phyloP scores from a whole-genome alignment of 1,284 basidiomycete genomes.

The Phaffia rhodozyma region DNA sequence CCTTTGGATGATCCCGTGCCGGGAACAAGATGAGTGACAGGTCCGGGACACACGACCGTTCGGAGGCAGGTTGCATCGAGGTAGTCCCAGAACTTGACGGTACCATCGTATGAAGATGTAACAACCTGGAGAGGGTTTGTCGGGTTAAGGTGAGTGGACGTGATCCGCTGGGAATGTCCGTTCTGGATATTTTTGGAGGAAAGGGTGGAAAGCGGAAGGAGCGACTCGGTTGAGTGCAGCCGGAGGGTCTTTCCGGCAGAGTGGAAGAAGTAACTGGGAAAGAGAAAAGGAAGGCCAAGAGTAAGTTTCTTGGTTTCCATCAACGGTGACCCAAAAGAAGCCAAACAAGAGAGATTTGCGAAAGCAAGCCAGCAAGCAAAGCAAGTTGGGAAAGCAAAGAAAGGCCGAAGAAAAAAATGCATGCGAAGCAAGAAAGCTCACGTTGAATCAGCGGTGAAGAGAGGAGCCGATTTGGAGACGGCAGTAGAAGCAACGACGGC shows the following conservation, averaged over 20 bases:
- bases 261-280: conserved; percentile 70
- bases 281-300: conserved; percentile 12
- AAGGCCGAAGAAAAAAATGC: not conserved
- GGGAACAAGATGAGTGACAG: conserved; percentile 57
- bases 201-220: conserved; percentile 69
- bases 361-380: not conserved
- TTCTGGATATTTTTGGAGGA: conserved; percentile 37
- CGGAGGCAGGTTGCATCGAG: conserved; percentile 70
- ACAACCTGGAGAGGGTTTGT: conserved; percentile 81
- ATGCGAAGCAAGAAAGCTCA: not conserved
- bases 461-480: conserved; percentile 3
- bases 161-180: conserved; percentile 49
- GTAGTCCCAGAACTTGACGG: conserved; percentile 85
- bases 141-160: conserved; percentile 66
- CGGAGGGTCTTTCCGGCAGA: conserved; percentile 63
- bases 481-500: conserved; percentile 8
- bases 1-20: conserved; percentile 52
- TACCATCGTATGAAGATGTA: conserved; percentile 72
- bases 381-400: not conserved
- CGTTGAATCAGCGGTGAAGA: not conserved
- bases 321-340: conserved; percentile 14
- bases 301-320: too few relatives aligned
- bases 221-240: conserved; percentile 63
- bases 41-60: conserved; percentile 54
- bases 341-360: not conserved